Evolutionary conservation across 345 rosid species (phyloP), one percentile per base, ranked within the genome.

Genomic region (Populus davidiana): DNA sequence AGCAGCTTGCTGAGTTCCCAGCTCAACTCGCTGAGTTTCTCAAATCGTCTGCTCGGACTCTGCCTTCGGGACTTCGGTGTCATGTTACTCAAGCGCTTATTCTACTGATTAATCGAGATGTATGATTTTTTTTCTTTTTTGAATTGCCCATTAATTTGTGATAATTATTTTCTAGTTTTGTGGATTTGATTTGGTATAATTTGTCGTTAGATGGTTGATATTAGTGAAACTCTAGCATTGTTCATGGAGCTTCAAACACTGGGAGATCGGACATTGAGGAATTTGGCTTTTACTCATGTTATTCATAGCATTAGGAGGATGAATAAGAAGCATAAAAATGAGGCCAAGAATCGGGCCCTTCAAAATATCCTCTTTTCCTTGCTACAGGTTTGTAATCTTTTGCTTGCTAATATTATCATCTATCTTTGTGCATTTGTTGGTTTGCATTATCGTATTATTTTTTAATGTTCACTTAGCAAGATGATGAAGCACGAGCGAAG

Each of bases 191-290:
- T 18, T 66, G 35, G 35, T 4, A 6, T 29, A 29, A 63, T 23
- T 25, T 29, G 69, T 39, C 75, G 56, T 27, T 86, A 96, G 99
- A 88, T 91, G 80, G 86, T 91, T 75, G 90, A 88, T 75, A 82
- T 92, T n/a, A 82, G 82, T 54, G 93, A 91, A 56, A 86, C 88
- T 81, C 89, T 96, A 67, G 84, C 86, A 38, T 77, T 96, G 77
- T 93, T 93, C 82, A 87, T 92, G 89, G 97, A 89, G 86, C 86
- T 96, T 73, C 99, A 96, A 88, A 88, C 88, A 23, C 82, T 90
- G 52, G 98, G 91, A 41, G 97, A 96, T 75, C 89, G 87, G 82
- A 89, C 79, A 76, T 72, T 92, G 86, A 83, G 88, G 75, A 91
- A 88, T 70, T 89, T 93, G 86, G 89, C 97, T 10, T 93, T 93